Evolutionary conservation across 202 grass and related monocot genomes (phyloP), one percentile per base, ranked within the genome.

Genomic region (Setaria italica): DNA sequence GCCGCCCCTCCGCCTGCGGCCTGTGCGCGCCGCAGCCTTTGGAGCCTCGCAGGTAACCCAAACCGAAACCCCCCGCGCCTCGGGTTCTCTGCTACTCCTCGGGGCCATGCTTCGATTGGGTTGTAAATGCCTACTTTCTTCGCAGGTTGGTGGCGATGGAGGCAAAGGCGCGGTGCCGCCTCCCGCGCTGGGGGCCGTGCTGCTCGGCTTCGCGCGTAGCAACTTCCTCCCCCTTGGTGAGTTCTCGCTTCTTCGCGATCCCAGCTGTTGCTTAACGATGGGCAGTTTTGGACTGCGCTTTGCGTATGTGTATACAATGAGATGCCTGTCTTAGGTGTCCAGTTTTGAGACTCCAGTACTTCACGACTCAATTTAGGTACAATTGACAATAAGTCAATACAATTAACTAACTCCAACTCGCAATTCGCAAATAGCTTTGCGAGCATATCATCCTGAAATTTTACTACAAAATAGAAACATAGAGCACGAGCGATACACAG

Each of bases 211-310:
- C 78, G 78, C 67, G 39, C 49, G 86, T 51, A 88, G 76, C 82
- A 99, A 99, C 66, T 99, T 95, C 86, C 96, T 99, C 88, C 96
- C 96, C 39, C 80, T 99, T 74, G 96, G 96, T 94, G 74, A 51
- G 71, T 32, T 53, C 67, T 59, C 17, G 19, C 46, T 76, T 82
- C 41, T 19, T 62, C 41, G 75, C 74, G 77, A 70, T 70, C 32
- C 51, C 11, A 70, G 33, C n/a, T 70, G 16, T 14, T 76, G 55
- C 77, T 30, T 80, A 54, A 10, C 43, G 30, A 34, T 45, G 55
- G 17, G 72, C 55, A 33, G 55, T 67, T 69, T 58, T 32, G 29
- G 47, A 62, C 43, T 13, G 35, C 60, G 45, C 21, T 79, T 7
- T 74, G 47, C 85, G 67, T 14, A 62, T 21, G 39, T 87, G 60